A percentile compares a stretch with the other conserved stretches of the same genome.
phyloP scores from a whole-genome alignment of 768 basidiomycete species.

The Tephrocybe sp. region DNA sequence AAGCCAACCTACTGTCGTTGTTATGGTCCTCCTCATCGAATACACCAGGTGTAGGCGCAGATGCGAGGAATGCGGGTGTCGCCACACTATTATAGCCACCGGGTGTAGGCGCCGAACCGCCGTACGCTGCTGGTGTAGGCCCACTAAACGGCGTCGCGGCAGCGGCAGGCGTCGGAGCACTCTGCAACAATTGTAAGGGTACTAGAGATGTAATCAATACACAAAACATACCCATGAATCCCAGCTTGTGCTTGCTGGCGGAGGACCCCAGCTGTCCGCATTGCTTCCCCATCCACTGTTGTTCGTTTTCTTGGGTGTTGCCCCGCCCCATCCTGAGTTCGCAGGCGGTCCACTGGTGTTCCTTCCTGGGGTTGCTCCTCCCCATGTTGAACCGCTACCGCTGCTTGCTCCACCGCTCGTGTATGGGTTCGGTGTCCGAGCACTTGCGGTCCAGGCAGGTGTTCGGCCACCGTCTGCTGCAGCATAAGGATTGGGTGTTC shows the following conservation, averaged over 20 bases:
- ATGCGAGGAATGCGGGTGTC: constrained; percentile 9
- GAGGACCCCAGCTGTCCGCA: constrained; percentile 15
- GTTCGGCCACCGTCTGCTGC: constrained; percentile 61
- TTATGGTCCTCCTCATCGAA: constrained; percentile 5
- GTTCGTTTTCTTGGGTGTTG: constrained; percentile 37
- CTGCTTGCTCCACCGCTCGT: constrained; percentile 43
- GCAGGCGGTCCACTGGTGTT: constrained; percentile 8
- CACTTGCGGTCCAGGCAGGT: constrained; percentile 62
- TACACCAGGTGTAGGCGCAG: constrained; percentile 12
- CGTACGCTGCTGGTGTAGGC: constrained; percentile 28
- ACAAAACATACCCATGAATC: constrained; percentile 22
- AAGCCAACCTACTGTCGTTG: neutral
- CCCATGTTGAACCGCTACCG: constrained; percentile 42
- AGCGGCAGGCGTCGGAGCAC: constrained; percentile 53
- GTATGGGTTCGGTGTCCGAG: constrained; percentile 74
- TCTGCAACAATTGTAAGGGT: constrained; percentile 23
- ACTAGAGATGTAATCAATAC: neutral
- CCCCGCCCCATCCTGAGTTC: constrained; percentile 38
- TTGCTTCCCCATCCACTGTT: constrained; percentile 26
- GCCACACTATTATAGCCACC: constrained; percentile 3
- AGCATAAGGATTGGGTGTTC: constrained; percentile 71
- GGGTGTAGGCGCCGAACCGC: constrained; percentile 18
- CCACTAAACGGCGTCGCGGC: constrained; percentile 31
- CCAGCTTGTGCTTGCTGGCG: constrained; percentile 21
- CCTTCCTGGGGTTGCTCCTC: constrained; percentile 30